Percentiles rank a stretch among this genome's conserved stretches.
Evolutionary conservation across 805 yeast genomes (phyloP).

Genomic region (Kluyveromyces dobzhanskii): DNA sequence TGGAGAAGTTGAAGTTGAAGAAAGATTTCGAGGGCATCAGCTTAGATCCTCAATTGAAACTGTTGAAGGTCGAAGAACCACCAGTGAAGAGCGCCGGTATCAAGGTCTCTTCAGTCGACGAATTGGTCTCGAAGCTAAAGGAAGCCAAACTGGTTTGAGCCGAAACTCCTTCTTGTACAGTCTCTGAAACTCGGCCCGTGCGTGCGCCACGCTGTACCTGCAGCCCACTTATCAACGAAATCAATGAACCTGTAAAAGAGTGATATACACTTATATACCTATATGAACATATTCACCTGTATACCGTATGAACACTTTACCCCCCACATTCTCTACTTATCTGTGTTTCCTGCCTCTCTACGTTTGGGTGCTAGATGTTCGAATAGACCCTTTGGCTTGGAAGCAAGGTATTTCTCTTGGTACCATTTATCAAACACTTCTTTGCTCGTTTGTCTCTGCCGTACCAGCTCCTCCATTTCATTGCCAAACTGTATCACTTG

Average conservation of each 20-base stretch:
- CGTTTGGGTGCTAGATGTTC: conserved; percentile 1
- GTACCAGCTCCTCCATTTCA: background rate
- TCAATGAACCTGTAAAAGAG: no score
- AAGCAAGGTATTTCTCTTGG: background rate
- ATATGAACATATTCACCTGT: no score
- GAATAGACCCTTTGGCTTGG: conserved; percentile 1
- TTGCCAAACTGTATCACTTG: background rate
- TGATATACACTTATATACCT: background rate
- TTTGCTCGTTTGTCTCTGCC: background rate
- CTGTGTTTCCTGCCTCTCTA: background rate
- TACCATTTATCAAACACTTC: conserved; percentile 2
- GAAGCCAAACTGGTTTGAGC: conserved; percentile 40
- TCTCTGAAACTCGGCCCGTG: no score
- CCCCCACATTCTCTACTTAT: no score
- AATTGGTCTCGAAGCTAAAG: conserved; percentile 68
- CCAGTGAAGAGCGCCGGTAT: conserved; percentile 74
- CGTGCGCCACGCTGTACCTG: no score
- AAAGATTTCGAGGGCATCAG: conserved; percentile 58
- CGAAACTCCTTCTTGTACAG: background rate
- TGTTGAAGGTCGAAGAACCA: conserved; percentile 76
- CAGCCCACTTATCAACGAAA: no score
- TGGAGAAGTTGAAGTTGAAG: conserved; percentile 53
- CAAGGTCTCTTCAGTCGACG: conserved; percentile 75
- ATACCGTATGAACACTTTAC: no score
- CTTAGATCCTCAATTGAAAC: conserved; percentile 52